These are phyloP conservation scores for Pichia gijzeniarum DNA, from an alignment of 805 yeast species.

Conservation along the genomic window DNA sequence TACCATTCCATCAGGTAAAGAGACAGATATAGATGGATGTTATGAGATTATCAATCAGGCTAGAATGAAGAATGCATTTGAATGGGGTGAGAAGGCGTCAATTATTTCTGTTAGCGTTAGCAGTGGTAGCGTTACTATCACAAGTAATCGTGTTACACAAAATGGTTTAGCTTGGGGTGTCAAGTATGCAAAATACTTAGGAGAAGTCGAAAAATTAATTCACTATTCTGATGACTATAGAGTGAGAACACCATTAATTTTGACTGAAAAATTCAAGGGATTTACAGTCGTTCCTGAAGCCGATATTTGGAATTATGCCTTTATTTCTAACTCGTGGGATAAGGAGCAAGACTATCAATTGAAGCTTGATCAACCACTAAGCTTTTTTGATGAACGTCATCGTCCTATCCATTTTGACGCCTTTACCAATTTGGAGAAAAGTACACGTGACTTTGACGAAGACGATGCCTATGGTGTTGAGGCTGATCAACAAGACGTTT, in stretches of 20 bases:
- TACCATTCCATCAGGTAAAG: constrained; percentile 63
- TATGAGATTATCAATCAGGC: constrained; percentile 63
- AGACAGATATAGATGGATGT: constrained; percentile 50
- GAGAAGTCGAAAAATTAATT: constrained; percentile 56
- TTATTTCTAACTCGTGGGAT: constrained; percentile 80
- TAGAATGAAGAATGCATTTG: constrained; percentile 30
- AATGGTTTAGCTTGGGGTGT: constrained; percentile 79
- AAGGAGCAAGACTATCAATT: constrained; percentile 51
- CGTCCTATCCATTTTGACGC: constrained; percentile 82
- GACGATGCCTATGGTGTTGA: constrained; percentile 17
- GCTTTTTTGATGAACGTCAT: constrained; percentile 80
- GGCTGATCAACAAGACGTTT: constrained; percentile 12
- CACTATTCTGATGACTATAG: constrained; percentile 64
- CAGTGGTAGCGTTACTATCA: constrained; percentile 77
- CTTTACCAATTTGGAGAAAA: constrained; percentile 54
- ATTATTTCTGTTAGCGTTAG: constrained; percentile 65
- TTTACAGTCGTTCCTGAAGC: constrained; percentile 81
- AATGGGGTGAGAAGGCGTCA: constrained; percentile 40
- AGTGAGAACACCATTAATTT: constrained; percentile 55
- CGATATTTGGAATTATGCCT: constrained; percentile 85
- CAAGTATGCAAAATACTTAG: constrained; percentile 47
- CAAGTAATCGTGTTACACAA: constrained; percentile 53
- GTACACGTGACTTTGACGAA: constrained; percentile 15
- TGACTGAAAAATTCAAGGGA: constrained; percentile 74
- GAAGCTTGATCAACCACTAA: constrained; percentile 72